Percentiles rank a stretch among this genome's conserved stretches.
Conservation (phyloP, 306 rosid genomes). For the Quercus engelmannii region DNA sequence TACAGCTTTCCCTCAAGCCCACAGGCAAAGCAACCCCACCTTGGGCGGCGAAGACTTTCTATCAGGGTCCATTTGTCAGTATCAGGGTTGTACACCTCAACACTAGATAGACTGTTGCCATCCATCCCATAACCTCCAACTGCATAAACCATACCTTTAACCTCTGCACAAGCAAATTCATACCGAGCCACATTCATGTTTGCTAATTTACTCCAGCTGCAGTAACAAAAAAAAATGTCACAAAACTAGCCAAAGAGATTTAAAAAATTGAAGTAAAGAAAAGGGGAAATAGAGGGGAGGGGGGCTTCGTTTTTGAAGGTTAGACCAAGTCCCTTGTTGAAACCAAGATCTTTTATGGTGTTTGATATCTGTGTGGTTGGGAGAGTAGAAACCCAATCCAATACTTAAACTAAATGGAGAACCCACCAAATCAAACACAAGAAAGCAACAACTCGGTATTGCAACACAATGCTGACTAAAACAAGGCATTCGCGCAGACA, state of each 20-base stretch:
- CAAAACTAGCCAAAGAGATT: background rate
- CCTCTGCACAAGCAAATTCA: conserved; percentile 86
- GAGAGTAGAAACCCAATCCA: background rate
- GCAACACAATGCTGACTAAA: background rate
- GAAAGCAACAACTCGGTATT: background rate
- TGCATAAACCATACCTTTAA: conserved; percentile 73
- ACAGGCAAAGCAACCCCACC: conserved; percentile 93
- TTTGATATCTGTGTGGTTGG: background rate
- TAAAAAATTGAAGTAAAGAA: background rate
- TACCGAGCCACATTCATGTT: conserved; percentile 68
- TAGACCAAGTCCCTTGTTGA: background rate
- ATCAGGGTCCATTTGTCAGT: conserved; percentile 65
- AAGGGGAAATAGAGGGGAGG: background rate
- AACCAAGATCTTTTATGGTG: background rate
- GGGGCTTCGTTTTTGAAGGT: background rate
- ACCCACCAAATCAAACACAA: background rate
- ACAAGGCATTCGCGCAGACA: too few relatives aligned
- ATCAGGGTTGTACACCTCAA: conserved; percentile 76
- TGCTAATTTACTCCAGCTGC: conserved; percentile 80
- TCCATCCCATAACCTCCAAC: conserved; percentile 79
- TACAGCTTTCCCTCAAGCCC: conserved; percentile 89
- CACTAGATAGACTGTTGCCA: conserved; percentile 72
- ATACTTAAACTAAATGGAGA: background rate
- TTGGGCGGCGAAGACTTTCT: conserved; percentile 85
- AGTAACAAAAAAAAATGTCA: conserved; percentile 17